phyloP scores from a whole-genome alignment of 148 eudicot genomes.

The Spergularia marina region DNA sequence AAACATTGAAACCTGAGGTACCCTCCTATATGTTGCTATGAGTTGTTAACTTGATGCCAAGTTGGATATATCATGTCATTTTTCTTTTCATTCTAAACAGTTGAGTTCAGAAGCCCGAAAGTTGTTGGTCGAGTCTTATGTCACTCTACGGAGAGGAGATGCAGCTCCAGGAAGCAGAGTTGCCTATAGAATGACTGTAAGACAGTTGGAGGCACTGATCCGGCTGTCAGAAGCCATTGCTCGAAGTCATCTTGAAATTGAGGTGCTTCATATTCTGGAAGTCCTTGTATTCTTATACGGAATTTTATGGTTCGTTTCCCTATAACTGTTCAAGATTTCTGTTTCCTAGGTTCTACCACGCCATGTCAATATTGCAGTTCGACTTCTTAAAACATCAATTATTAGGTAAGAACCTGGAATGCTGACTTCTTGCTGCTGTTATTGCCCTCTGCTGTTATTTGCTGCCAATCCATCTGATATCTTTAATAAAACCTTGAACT shows the following conservation, averaged over 20 bases:
- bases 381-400: constrained; percentile 81
- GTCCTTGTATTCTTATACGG: background rate
- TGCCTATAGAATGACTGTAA: constrained; percentile 98
- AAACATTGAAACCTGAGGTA: constrained; percentile 88
- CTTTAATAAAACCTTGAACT: background rate
- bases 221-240: constrained; percentile 97
- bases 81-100: constrained; percentile 38
- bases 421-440: background rate
- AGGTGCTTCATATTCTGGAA: constrained; percentile 40
- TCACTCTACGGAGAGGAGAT: constrained; percentile 83
- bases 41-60: background rate
- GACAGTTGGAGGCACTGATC: constrained; percentile 93
- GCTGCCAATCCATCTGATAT: background rate
- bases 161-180: constrained; percentile 90
- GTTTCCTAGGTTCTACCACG: constrained; percentile 66
- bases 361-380: constrained; percentile 79
- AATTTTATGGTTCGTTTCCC: background rate
- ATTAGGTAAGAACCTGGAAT: constrained; percentile 54
- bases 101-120: constrained; percentile 73
- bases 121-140: constrained; percentile 86
- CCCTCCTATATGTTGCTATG: constrained; percentile 4
- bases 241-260: constrained; percentile 61
- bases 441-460: background rate
- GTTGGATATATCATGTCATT: background rate
- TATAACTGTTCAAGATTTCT: constrained; percentile 3